Conservation (phyloP, 495 filamentous ascomycete species). For the Penicillium mononematosum region DNA sequence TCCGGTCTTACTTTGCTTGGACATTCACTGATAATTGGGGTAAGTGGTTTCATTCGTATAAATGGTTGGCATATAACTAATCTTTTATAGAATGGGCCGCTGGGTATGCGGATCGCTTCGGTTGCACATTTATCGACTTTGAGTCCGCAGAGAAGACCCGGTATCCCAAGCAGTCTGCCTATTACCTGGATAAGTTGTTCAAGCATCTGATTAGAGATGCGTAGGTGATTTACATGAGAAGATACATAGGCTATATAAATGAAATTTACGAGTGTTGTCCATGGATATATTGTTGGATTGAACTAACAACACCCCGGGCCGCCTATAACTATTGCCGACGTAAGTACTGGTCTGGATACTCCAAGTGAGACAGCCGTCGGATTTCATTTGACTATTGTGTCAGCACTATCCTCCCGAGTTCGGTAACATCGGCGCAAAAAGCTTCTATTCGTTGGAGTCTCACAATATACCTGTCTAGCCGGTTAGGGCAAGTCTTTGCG, state of each 20-base stretch:
- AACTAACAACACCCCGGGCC: too few relatives aligned
- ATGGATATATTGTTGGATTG: too few relatives aligned
- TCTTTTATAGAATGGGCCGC: conserved; percentile 44
- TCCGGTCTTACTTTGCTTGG: conserved; percentile 51
- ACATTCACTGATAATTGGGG: conserved; percentile 48
- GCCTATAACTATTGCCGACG: too few relatives aligned
- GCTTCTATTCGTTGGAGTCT: conserved; percentile 6
- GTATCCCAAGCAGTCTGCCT: conserved; percentile 47
- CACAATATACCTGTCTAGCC: background rate
- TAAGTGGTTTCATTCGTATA: conserved; percentile 13
- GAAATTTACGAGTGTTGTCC: too few relatives aligned
- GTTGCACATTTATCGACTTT: conserved; percentile 44
- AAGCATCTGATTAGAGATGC: conserved; percentile 35
- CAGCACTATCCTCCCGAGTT: background rate
- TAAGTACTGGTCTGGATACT: too few relatives aligned
- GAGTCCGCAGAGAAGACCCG: conserved; percentile 46
- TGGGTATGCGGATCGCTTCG: conserved; percentile 49
- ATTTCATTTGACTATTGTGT: background rate
- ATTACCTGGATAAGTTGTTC: conserved; percentile 43
- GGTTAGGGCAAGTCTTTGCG: conserved; percentile 20
- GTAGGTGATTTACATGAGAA: background rate
- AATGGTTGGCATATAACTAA: conserved; percentile 7
- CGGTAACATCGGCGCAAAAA: background rate
- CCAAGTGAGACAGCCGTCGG: background rate
- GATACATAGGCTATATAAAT: background rate